Evolutionary conservation across 2,329 filamentous ascomycete genomes (phyloP).

Genomic region (Colletotrichum costaricense): DNA sequence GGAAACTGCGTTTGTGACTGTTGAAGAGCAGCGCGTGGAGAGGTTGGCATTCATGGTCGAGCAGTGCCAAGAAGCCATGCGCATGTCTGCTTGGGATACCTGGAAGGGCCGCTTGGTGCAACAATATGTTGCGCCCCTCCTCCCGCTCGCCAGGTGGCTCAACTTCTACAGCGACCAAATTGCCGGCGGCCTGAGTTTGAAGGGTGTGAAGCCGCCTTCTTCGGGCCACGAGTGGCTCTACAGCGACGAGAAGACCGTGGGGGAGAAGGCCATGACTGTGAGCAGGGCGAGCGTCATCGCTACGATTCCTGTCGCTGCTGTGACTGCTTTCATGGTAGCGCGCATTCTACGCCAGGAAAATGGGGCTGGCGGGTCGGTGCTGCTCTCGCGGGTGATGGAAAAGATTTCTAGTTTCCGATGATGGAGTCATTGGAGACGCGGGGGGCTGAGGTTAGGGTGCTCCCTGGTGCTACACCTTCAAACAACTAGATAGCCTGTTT

Average conservation of each 20-base stretch:
- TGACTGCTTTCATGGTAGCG: conserved; percentile 14
- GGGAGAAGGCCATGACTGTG: not conserved
- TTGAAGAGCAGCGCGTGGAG: conserved; percentile 21
- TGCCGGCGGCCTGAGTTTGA: not conserved
- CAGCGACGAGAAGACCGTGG: conserved; percentile 12
- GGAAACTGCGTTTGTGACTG: not conserved
- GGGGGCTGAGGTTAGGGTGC: not conserved
- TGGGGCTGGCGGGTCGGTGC: not conserved
- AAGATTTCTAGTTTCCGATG: conserved; percentile 5
- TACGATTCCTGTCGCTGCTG: conserved; percentile 13
- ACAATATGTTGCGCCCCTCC: conserved; percentile 13
- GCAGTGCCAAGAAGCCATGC: conserved; percentile 28
- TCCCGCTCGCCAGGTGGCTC: conserved; percentile 14
- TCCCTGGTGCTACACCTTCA: not conserved
- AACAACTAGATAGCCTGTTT: not conserved
- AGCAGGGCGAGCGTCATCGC: not conserved
- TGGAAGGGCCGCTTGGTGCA: conserved; percentile 15
- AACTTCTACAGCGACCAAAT: conserved; percentile 26
- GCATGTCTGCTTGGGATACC: conserved; percentile 17
- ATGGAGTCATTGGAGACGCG: not conserved
- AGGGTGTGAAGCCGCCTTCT: not conserved
- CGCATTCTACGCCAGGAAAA: conserved; percentile 1
- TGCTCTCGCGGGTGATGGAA: conserved; percentile 9
- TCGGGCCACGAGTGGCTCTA: conserved; percentile 24
- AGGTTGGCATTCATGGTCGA: conserved; percentile 18